Evolutionary conservation across 2,329 filamentous ascomycete genomes (phyloP), one percentile per base, ranked within the genome.

Genomic region (Neocatenulostroma microsporum): DNA sequence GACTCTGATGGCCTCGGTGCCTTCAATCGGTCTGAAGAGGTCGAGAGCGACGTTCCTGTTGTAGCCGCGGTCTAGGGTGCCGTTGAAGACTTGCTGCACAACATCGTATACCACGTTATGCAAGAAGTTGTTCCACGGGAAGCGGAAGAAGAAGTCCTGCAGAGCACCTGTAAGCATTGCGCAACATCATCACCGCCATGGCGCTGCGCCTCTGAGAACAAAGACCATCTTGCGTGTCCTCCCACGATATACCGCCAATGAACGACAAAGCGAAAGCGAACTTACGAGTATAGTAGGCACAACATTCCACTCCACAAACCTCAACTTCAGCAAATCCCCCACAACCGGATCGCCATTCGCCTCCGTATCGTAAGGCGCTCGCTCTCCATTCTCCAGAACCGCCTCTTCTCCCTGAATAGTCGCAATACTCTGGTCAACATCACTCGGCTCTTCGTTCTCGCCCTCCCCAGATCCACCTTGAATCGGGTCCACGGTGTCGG

Each of bases 91-190:
- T 67, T 98, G 91, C 61, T 98, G 91, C 28, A 98, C 85, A 55
- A 98, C 88, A 60, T 98, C 91, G 58, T 98, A 98, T 31, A 98
- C 91, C 28, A 98, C 91, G 56, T 98, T 98, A 64, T 98, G 91
- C 29, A 98, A 73, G 57, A 98, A 98, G 61, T 98, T 98, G 63
- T 98, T 98, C 91, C 91, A 98, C 1, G 91, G 89, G 55, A 96
- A 98, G 41, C 82, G 79, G 69, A 98, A 98, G 66, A 98, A 98
- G 68, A 96, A 96, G 39, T 87, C 84, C 86, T 93, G 47, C 8
- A 26, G 26, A 31, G 12, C 9, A 31, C 31, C 36, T 39, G 34
- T 31, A 15, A 38, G 30, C 3, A 30, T 36, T 33, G n/a, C 21
- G 27, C 8, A 8, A 13, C n/a, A n/a, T n/a, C n/a, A n/a, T n/a